These are phyloP conservation scores for Biscutella auriculata DNA, from an alignment of 441 rosid species.

Conservation along the genomic window DNA sequence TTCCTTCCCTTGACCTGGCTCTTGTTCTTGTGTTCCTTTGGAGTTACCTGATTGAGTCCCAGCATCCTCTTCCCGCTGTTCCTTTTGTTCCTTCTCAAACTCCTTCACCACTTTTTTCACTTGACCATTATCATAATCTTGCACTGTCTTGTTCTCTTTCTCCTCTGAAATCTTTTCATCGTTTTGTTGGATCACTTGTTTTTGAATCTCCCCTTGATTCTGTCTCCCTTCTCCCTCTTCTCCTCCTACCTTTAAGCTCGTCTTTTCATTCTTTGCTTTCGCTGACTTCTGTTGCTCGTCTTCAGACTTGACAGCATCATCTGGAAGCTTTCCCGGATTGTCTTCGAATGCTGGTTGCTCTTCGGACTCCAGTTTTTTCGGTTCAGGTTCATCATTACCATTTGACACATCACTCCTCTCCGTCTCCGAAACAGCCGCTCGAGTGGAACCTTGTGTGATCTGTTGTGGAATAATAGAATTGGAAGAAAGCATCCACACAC, in stretches of 20 bases:
- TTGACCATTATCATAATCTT: constrained; percentile 16
- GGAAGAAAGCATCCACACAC: constrained; percentile 72
- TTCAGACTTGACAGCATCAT: constrained; percentile 67
- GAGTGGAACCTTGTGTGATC: constrained; percentile 22
- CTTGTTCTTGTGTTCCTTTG: constrained; percentile 22
- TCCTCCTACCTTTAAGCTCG: constrained; percentile 21
- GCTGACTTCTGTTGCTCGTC: constrained; percentile 23
- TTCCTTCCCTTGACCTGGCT: constrained; percentile 23
- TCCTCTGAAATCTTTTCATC: constrained; percentile 11
- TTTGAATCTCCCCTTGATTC: no score
- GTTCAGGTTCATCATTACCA: constrained; percentile 12
- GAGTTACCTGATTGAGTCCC: constrained; percentile 16
- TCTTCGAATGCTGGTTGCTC: constrained; percentile 44
- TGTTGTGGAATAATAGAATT: constrained; percentile 42
- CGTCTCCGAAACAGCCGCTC: constrained; percentile 9
- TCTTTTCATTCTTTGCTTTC: constrained; percentile 22
- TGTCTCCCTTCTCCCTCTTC: constrained; percentile 12
- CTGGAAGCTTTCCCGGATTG: constrained; percentile 79
- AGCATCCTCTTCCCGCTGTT: constrained; percentile 34
- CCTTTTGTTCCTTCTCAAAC: constrained; percentile 27
- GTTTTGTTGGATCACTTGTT: constrained; percentile 5
- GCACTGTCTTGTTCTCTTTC: constrained; percentile 11
- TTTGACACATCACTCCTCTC: constrained; percentile 14
- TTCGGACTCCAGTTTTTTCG: constrained; percentile 12
- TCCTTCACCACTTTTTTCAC: constrained; percentile 14